These are phyloP conservation scores for Phytophthora multivora DNA, from an alignment of 352 stramenopile genomes.

Conservation along the genomic window DNA sequence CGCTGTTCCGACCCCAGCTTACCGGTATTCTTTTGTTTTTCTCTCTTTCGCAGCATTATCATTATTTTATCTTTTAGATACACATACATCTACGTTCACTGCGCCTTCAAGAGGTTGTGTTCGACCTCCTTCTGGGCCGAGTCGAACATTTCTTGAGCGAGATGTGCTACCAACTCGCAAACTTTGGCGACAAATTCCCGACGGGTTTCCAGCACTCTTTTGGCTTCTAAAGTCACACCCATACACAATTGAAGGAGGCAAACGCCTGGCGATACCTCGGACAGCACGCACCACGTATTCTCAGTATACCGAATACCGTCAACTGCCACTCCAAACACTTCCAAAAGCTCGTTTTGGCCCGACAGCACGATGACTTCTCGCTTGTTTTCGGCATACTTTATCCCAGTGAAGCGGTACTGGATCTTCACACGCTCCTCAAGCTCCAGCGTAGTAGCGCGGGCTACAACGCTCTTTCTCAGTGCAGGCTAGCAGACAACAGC, in stretches of 20 bases:
- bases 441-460: neutral
- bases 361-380: conserved; percentile 2
- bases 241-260: neutral
- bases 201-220: neutral
- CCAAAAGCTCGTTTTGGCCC: neutral
- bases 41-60: no score
- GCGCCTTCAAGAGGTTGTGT: neutral
- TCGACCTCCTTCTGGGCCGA: neutral
- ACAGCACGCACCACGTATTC: neutral
- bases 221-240: neutral
- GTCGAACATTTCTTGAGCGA: neutral
- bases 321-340: neutral
- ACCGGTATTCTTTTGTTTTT: no score
- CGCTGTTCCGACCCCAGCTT: no score
- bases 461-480: neutral
- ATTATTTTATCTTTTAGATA: no score
- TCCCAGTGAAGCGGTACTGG: neutral
- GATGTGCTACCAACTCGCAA: neutral
- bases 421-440: neutral
- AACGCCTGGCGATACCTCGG: neutral
- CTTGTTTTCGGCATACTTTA: neutral
- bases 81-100: no score
- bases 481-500: neutral
- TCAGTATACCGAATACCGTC: neutral
- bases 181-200: neutral